phyloP scores from a whole-genome alignment of 2,329 filamentous ascomycete genomes.

The Microdochium paspali region DNA sequence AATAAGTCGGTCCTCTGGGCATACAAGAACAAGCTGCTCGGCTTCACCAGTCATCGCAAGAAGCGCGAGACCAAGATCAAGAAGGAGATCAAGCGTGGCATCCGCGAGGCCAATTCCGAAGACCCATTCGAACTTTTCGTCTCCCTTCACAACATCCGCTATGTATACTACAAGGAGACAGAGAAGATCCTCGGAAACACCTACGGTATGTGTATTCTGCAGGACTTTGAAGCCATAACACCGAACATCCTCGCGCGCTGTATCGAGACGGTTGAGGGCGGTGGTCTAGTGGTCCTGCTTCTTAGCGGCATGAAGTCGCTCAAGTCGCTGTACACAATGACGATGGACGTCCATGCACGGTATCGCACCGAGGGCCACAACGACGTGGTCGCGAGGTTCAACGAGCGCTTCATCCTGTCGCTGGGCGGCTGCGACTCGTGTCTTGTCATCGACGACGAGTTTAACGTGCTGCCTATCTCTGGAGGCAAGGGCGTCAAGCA shows the following conservation, averaged over 20 bases:
- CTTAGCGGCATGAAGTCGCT: conserved; percentile 95
- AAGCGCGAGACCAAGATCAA: conserved; percentile 98
- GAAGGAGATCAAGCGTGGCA: conserved; percentile 92
- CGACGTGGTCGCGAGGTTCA: conserved; percentile 92
- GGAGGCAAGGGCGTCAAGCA: conserved; percentile 84
- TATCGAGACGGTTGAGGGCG: conserved; percentile 95
- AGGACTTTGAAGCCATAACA: conserved; percentile 96
- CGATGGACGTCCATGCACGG: conserved; percentile 95
- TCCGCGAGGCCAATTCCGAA: conserved; percentile 82
- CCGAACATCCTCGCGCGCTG: conserved; percentile 93
- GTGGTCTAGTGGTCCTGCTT: conserved; percentile 80
- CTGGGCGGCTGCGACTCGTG: conserved; percentile 92
- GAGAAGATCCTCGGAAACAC: conserved; percentile 98
- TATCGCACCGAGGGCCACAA: conserved; percentile 95
- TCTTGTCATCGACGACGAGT: conserved; percentile 91
- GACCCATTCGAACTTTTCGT: conserved; percentile 98
- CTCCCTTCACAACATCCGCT: conserved; percentile 91
- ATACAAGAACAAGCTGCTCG: conserved; percentile 94
- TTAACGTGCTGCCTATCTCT: conserved; percentile 95
- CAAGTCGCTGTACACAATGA: conserved; percentile 92
- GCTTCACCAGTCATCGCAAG: conserved; percentile 90
- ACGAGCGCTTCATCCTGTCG: conserved; percentile 93
- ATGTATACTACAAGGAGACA: conserved; percentile 99
- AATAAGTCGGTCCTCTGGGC: conserved; percentile 97
- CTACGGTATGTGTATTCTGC: conserved; percentile 95